These are phyloP conservation scores for Geosmithia putterillii DNA, from an alignment of 2,329 filamentous ascomycete species.

Conservation along the genomic window DNA sequence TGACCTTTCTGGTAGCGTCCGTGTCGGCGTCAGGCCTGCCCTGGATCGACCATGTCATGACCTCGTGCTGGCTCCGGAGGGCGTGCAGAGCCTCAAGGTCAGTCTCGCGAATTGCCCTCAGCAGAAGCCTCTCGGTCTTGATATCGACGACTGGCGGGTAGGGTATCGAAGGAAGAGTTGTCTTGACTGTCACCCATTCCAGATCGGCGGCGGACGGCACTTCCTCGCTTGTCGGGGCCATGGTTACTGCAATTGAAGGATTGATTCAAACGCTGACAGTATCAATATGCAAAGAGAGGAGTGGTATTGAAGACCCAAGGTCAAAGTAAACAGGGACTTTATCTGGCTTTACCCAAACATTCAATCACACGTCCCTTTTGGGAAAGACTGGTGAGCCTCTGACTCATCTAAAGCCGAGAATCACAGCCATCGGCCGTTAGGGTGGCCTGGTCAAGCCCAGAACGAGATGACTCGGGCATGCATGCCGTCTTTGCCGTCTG, in stretches of 20 bases:
- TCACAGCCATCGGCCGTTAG: no score
- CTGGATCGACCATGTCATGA: slow-evolving; percentile 45
- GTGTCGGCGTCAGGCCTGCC: slow-evolving; percentile 29
- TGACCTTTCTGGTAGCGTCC: slow-evolving; percentile 25
- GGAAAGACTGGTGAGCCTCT: no score
- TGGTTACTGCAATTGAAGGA: neutral
- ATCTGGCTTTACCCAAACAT: no score
- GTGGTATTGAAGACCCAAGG: no score
- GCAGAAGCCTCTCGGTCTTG: slow-evolving; percentile 38
- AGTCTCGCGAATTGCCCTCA: slow-evolving; percentile 34
- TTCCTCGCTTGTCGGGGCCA: slow-evolving; percentile 5
- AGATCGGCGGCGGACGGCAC: slow-evolving; percentile 7
- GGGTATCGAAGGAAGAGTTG: slow-evolving; percentile 30
- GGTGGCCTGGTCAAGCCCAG: no score
- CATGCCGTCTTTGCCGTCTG: no score
- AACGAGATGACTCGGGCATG: no score
- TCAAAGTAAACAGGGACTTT: no score
- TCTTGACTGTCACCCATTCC: slow-evolving; percentile 29
- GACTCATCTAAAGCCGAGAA: no score
- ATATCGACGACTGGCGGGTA: slow-evolving; percentile 27
- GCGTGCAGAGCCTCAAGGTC: slow-evolving; percentile 37
- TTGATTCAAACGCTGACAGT: neutral
- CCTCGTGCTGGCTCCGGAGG: slow-evolving; percentile 44
- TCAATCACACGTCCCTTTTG: no score
- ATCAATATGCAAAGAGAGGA: no score